These are phyloP conservation scores for Aspergillus sp. DNA, from an alignment of 2,329 filamentous ascomycete species.

Conservation along the genomic window DNA sequence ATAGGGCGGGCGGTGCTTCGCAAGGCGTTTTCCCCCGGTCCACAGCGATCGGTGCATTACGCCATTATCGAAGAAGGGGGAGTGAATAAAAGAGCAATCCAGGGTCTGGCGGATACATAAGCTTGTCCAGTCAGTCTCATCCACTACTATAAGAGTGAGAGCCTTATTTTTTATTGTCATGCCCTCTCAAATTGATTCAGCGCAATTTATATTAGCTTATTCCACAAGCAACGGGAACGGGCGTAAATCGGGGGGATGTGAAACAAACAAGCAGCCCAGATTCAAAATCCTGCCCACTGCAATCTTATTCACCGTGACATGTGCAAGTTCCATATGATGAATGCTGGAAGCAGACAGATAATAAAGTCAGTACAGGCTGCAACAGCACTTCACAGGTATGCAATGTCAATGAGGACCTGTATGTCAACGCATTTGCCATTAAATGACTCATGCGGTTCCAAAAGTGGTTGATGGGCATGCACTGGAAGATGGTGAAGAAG, in stretches of 20 bases:
- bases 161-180: no score
- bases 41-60: no score
- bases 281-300: conserved; percentile 45
- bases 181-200: not conserved
- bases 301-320: conserved; percentile 46
- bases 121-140: no score
- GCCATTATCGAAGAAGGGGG: no score
- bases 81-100: no score
- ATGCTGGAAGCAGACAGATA: conserved; percentile 45
- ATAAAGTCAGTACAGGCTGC: conserved; percentile 43
- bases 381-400: conserved; percentile 43
- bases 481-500: conserved; percentile 44
- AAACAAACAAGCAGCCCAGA: conserved; percentile 44
- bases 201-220: conserved; percentile 15
- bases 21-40: not conserved
- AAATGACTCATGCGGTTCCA: conserved; percentile 32
- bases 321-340: conserved; percentile 47
- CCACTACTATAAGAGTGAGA: no score
- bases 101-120: no score
- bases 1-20: not conserved
- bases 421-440: conserved; percentile 36
- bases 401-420: conserved; percentile 43
- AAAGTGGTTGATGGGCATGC: conserved; percentile 42
- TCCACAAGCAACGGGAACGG: not conserved
- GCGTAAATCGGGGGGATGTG: conserved; percentile 6